Percentiles rank a stretch among this genome's conserved stretches.
These are phyloP conservation scores for Candida khao-thaluensis DNA, from an alignment of 805 yeast genomes.

Conservation along the genomic window DNA sequence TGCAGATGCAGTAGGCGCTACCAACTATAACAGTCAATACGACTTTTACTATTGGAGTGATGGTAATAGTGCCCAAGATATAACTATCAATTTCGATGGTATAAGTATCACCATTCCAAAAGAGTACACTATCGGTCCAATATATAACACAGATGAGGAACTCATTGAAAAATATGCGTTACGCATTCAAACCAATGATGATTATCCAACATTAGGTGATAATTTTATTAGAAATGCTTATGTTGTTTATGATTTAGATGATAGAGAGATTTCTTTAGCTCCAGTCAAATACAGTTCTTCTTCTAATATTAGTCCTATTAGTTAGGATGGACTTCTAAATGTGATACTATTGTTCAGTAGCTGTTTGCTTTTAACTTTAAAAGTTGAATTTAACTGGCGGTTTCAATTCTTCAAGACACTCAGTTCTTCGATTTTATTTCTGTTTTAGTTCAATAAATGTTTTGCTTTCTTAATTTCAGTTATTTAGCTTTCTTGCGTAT, in stretches of 20 bases:
- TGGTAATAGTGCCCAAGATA: not conserved
- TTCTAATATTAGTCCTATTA: not conserved
- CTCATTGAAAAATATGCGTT: not conserved
- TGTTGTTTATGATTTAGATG: conserved; percentile 62
- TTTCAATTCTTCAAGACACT: too few relatives aligned
- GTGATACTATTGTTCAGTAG: too few relatives aligned
- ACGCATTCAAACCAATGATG: conserved; percentile 1
- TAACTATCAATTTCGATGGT: conserved; percentile 14
- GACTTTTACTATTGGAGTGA: conserved; percentile 7
- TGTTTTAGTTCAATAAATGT: too few relatives aligned
- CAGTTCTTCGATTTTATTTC: too few relatives aligned
- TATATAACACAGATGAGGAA: not conserved
- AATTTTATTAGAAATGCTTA: conserved; percentile 61
- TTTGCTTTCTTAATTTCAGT: too few relatives aligned
- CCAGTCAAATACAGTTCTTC: conserved; percentile 25
- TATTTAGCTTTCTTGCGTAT: too few relatives aligned
- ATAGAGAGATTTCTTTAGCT: conserved; percentile 53
- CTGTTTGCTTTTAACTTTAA: too few relatives aligned
- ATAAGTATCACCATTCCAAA: conserved; percentile 12
- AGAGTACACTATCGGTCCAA: conserved; percentile 3
- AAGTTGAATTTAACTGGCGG: too few relatives aligned
- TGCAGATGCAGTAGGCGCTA: conserved; percentile 41
- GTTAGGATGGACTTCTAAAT: not conserved
- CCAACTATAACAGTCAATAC: conserved; percentile 34
- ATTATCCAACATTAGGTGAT: conserved; percentile 51